phyloP scores from a whole-genome alignment of 208 protist genomes.

The Strigomonas culicis region DNA sequence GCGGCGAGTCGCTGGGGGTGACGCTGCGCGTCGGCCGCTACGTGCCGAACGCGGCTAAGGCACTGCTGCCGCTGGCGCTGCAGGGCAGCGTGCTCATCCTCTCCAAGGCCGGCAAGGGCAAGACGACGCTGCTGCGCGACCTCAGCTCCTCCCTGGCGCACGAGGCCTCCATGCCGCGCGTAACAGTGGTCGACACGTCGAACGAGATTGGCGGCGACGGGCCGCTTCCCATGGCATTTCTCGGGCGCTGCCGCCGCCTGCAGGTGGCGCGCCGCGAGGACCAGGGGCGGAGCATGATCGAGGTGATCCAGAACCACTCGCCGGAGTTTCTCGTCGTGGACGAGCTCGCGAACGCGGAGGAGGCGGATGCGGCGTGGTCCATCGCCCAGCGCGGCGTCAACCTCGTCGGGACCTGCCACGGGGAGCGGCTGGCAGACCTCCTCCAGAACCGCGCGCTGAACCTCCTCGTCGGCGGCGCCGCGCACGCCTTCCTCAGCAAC shows the following conservation, averaged over 20 bases:
- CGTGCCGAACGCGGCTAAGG: slow-evolving; percentile 56
- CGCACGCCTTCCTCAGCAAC: slow-evolving; percentile 88
- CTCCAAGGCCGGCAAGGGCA: slow-evolving; percentile 89
- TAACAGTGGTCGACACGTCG: slow-evolving; percentile 93
- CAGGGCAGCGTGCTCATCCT: slow-evolving; percentile 85
- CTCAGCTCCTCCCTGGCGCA: slow-evolving; percentile 69
- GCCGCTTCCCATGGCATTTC: slow-evolving; percentile 74
- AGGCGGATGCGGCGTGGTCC: slow-evolving; percentile 83
- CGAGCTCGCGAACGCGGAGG: slow-evolving; percentile 77
- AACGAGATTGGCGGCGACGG: slow-evolving; percentile 94
- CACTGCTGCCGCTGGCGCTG: slow-evolving; percentile 47
- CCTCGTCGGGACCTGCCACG: slow-evolving; percentile 90
- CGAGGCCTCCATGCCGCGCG: slow-evolving; percentile 31
- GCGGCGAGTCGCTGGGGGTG: slow-evolving; percentile 73
- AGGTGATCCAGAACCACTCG: slow-evolving; percentile 94
- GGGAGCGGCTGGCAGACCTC: slow-evolving; percentile 64
- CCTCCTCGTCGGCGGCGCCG: slow-evolving; percentile 84
- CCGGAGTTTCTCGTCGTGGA: slow-evolving; percentile 93
- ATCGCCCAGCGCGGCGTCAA: slow-evolving; percentile 84
- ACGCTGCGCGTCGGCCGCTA: slow-evolving; percentile 86
- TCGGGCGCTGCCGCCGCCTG: slow-evolving; percentile 87
- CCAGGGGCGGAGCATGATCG: slow-evolving; percentile 79
- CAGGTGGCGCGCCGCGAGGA: slow-evolving; percentile 65
- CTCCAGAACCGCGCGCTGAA: slow-evolving; percentile 88
- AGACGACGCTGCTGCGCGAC: slow-evolving; percentile 93